Evolutionary conservation across 192 early-diverging fungal species (phyloP), one percentile per base, ranked within the genome.

Genomic region (Dimargaris cristalligena): DNA sequence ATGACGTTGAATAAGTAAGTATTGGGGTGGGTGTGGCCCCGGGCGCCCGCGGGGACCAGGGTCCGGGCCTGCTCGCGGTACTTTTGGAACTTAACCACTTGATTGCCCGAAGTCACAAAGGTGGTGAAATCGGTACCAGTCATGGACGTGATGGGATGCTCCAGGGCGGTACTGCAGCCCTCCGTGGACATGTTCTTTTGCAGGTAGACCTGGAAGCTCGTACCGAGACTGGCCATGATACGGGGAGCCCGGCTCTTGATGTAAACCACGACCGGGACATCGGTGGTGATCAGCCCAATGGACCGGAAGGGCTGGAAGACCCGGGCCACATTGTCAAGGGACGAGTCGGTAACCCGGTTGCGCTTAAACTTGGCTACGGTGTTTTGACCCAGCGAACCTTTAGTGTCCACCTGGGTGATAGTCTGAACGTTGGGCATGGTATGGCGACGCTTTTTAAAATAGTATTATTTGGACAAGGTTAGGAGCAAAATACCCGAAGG

Each of bases 251-350:
- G 71, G 0, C 91, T 91, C 25, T 78, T 76, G 45, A 80, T 71
- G 70, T 92, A 87, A 50, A 99, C 71, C 34, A 76, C 70, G 67
- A 94, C 78, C 28, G 92, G 83, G 22, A 84, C 67, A 55, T 85
- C 82, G 62, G 83, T 82, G 60, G 90, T 86, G 31, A 94, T 78
- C 71, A 91, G 89, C 51, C 95, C 92, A 31, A 99, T 75, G 3
- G 91, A 87, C 62, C 92, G 74, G 75, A 89, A 99, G 25, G 92
- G 91, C 59, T 80, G 78, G 67, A 82, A 93, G 57, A 93, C 74
- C 22, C 79, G 72, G 22, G 74, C 22, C 16, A 46, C 44, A n/a
- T n/a, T n/a, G n/a, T n/a, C n/a, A n/a, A n/a, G n/a, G n/a, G n/a
- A n/a, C n/a, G n/a, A n/a, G n/a, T n/a, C n/a, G n/a, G n/a, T n/a